phyloP scores from a whole-genome alignment of 2,329 filamentous ascomycete species.

The Paramyrothecium roridum region DNA sequence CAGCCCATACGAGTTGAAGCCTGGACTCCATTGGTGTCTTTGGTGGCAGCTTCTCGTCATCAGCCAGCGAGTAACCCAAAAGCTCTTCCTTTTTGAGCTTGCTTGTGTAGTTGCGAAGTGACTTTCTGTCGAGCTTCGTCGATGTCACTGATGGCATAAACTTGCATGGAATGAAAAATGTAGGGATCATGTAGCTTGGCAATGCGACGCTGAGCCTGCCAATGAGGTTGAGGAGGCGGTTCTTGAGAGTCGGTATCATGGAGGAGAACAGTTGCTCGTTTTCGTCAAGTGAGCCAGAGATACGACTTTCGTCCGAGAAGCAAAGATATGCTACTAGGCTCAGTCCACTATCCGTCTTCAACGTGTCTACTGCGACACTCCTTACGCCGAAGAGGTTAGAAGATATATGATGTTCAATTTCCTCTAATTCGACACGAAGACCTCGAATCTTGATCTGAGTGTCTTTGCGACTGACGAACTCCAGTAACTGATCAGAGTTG shows the following conservation, averaged over 20 bases:
- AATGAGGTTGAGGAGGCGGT: background rate
- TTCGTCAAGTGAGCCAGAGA: background rate
- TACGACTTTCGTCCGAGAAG: background rate
- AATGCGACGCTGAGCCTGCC: conserved; percentile 9
- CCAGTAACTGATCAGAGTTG: conserved; percentile 9
- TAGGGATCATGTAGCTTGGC: conserved; percentile 12
- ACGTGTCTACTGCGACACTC: conserved; percentile 33
- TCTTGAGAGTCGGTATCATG: background rate
- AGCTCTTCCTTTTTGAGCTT: conserved; percentile 5
- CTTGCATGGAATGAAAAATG: conserved; percentile 5
- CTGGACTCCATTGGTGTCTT: conserved; percentile 29
- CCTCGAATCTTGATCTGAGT: conserved; percentile 15
- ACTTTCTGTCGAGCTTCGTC: conserved; percentile 11
- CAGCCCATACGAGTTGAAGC: conserved; percentile 27
- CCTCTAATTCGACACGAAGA: conserved; percentile 12
- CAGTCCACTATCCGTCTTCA: conserved; percentile 35
- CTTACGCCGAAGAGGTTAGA: background rate
- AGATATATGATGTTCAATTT: conserved; percentile 9
- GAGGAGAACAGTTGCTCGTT: background rate
- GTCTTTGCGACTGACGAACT: conserved; percentile 6
- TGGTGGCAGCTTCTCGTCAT: conserved; percentile 10
- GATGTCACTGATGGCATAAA: conserved; percentile 12
- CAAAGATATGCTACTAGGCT: conserved; percentile 38
- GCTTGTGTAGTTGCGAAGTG: background rate
- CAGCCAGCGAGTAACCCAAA: background rate